phyloP scores from a whole-genome alignment of 306 rosid genomes.

The Fragaria vesca region DNA sequence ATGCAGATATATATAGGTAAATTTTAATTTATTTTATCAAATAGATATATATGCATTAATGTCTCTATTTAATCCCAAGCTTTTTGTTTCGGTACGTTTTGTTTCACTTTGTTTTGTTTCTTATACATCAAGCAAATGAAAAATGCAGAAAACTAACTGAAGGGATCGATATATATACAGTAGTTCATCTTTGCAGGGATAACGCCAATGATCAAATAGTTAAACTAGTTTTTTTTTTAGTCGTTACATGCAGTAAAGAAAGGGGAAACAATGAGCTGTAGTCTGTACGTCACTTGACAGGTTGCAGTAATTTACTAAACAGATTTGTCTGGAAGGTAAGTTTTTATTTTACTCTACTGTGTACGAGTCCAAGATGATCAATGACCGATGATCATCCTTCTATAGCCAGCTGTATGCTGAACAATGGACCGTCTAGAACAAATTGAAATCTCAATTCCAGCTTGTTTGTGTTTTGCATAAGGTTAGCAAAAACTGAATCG shows the following conservation, averaged over 20 bases:
- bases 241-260: not conserved
- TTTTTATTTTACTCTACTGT: not conserved
- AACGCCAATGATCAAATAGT: not conserved
- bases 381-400: not conserved
- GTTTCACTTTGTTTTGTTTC: not conserved
- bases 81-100: not conserved
- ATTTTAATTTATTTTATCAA: too few species aligned
- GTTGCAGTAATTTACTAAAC: not conserved
- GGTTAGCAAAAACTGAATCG: slow-evolving; percentile 2
- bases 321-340: not conserved
- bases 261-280: slow-evolving; percentile 8
- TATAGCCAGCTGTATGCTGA: slow-evolving; percentile 4
- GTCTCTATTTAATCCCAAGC: not conserved
- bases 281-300: slow-evolving; percentile 1
- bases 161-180: not conserved
- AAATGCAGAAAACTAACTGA: not conserved
- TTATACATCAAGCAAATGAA: not conserved
- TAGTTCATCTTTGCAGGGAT: too few species aligned
- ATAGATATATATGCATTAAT: not conserved
- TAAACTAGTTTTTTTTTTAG: not conserved
- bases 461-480: slow-evolving; percentile 1
- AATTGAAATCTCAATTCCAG: not conserved
- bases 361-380: slow-evolving; percentile 15
- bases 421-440: slow-evolving; percentile 25
- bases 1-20: not conserved